These are phyloP conservation scores for Gynostemma pentaphyllum DNA, from an alignment of 306 rosid genomes.

Conservation along the genomic window DNA sequence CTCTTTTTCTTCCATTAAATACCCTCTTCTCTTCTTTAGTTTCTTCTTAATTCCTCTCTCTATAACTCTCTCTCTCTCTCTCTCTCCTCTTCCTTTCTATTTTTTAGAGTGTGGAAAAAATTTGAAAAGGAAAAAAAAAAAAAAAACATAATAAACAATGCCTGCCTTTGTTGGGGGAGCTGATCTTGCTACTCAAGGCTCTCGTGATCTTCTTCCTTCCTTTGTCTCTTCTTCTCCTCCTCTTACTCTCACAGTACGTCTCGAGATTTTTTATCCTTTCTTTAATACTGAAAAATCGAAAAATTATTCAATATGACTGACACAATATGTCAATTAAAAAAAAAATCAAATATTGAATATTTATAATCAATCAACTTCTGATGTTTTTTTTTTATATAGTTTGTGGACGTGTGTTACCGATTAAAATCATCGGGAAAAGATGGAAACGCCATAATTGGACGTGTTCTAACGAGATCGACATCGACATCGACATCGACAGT, in stretches of 20 bases:
- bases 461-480: slow-evolving; percentile 15
- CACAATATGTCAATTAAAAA: too few relatives aligned
- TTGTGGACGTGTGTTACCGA: slow-evolving; percentile 56
- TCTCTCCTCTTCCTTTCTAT: slow-evolving; percentile 8
- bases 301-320: too few relatives aligned
- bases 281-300: too few relatives aligned
- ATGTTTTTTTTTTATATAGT: slow-evolving; percentile 21
- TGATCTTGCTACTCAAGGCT: slow-evolving; percentile 2
- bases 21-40: slow-evolving; percentile 19
- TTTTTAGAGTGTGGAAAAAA: not conserved
- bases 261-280: too few relatives aligned
- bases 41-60: not conserved
- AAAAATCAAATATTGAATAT: too few relatives aligned
- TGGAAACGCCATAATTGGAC: slow-evolving; percentile 23
- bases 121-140: slow-evolving; percentile 13
- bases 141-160: not conserved
- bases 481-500: slow-evolving; percentile 9
- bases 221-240: slow-evolving; percentile 39
- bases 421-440: slow-evolving; percentile 31
- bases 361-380: too few relatives aligned
- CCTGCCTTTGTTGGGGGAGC: slow-evolving; percentile 9
- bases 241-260: slow-evolving; percentile 69
- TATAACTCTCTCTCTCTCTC: slow-evolving; percentile 16
- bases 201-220: slow-evolving; percentile 29
- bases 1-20: slow-evolving; percentile 34